Evolutionary conservation across 768 basidiomycete genomes (phyloP).

Genomic region (Mycena sanguinolenta): DNA sequence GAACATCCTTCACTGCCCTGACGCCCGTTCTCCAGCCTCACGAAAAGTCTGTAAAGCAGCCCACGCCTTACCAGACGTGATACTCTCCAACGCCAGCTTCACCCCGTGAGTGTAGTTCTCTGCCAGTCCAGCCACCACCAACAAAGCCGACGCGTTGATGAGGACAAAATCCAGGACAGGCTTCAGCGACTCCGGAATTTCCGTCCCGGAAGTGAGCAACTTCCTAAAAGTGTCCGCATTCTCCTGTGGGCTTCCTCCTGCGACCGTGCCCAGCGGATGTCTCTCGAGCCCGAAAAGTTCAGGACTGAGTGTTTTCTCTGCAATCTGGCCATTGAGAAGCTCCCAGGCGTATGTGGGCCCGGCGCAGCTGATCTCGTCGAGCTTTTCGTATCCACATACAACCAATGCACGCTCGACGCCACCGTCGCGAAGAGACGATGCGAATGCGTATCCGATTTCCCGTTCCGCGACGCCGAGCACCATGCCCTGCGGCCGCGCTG

Average conservation of each 20-base stretch:
- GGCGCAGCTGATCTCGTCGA: slow-evolving; percentile 97
- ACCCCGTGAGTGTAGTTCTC: slow-evolving; percentile 79
- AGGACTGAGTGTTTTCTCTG: slow-evolving; percentile 72
- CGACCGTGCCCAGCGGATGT: slow-evolving; percentile 79
- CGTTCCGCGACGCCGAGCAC: slow-evolving; percentile 90
- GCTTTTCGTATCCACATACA: slow-evolving; percentile 90
- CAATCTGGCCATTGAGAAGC: slow-evolving; percentile 77
- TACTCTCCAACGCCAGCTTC: slow-evolving; percentile 71
- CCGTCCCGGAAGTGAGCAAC: slow-evolving; percentile 70
- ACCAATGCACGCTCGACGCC: slow-evolving; percentile 90
- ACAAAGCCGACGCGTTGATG: slow-evolving; percentile 89
- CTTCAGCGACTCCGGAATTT: slow-evolving; percentile 68
- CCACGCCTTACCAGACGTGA: slow-evolving; percentile 73
- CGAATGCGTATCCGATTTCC: slow-evolving; percentile 87
- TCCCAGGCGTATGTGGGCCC: slow-evolving; percentile 91
- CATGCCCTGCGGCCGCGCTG: slow-evolving; percentile 88
- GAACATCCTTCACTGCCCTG: too few relatives aligned
- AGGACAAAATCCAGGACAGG: slow-evolving; percentile 90
- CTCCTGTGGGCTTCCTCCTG: slow-evolving; percentile 79
- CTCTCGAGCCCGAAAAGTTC: slow-evolving; percentile 81
- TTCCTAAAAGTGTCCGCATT: slow-evolving; percentile 82
- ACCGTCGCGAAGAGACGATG: slow-evolving; percentile 77
- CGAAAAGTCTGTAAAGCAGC: slow-evolving; percentile 66
- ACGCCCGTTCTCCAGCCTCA: slow-evolving; percentile 48
- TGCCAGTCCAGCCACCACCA: slow-evolving; percentile 88